These are phyloP conservation scores for Marchantia polymorpha DNA, from an alignment of 225 moss, liverwort and hornwort genomes.

Conservation along the genomic window DNA sequence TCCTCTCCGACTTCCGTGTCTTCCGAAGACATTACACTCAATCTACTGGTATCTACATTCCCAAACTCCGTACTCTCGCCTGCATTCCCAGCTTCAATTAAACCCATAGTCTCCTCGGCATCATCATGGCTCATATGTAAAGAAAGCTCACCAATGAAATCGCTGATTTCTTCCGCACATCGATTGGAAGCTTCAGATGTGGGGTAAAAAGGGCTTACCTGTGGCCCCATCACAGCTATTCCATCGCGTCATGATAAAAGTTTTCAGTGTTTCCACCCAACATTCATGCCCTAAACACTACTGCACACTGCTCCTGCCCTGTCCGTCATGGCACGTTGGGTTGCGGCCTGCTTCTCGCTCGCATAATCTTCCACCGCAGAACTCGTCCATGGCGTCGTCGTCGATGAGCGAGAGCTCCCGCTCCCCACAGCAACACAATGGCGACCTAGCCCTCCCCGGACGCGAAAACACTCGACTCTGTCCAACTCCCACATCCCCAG, in stretches of 20 bases:
- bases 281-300: background rate
- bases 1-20: conserved; percentile 21
- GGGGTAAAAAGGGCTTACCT: conserved; percentile 18
- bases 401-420: background rate
- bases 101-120: conserved; percentile 1
- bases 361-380: background rate
- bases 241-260: background rate
- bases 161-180: background rate
- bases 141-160: background rate
- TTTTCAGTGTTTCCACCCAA: background rate
- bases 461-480: background rate
- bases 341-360: background rate
- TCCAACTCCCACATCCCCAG: conserved; percentile 14
- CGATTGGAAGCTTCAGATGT: conserved; percentile 10
- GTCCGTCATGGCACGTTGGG: background rate
- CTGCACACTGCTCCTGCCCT: background rate
- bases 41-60: background rate
- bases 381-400: background rate
- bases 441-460: background rate
- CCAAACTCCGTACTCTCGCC: conserved; percentile 6
- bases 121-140: background rate
- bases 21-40: background rate
- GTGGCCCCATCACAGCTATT: conserved; percentile 6
- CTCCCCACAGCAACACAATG: background rate
- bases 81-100: conserved; percentile 17